Evolutionary conservation across 306 rosid species (phyloP), one percentile per base, ranked within the genome.

Genomic region (Prinsepia uniflora): DNA sequence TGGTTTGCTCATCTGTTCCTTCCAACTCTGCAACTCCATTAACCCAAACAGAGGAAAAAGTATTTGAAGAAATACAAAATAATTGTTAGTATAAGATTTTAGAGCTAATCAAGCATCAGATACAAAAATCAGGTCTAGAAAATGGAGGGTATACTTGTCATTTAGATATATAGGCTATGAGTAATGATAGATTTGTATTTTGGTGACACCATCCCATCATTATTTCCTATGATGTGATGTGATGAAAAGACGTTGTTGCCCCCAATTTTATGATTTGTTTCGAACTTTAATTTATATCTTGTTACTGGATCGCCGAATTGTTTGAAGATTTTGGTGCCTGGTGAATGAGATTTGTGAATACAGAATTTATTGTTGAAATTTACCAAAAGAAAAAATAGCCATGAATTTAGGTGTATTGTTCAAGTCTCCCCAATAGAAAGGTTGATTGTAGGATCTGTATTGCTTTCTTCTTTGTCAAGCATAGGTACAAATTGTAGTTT

Each of bases 111-210:
- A 13, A 11, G 2, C 2, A n/a, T n/a, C 24, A 3, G 30, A 18
- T n/a, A 18, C 58, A 53, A 18, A 53, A 11, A 3, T 1, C 2
- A 18, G 18, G 18, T 53, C 22, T 63, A 10, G n/a, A 40, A 6
- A 30, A 44, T n/a, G 43, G 40, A 82, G 86, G 92, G 79, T 40
- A 64, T 67, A 76, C 54, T 73, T 67, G 96, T 82, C 86, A 80
- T 77, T 85, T 76, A 48, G 61, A 41, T 72, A 20, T 46, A 6
- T 6, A 30, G 68, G 60, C 42, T 71, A 59, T 64, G 63, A 10
- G 45, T 44, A 66, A 48, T 18, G 68, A 65, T 71, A 17, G 71
- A 79, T 65, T 53, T n/a, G n/a, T n/a, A n/a, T n/a, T n/a, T n/a
- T 62, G 46, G 75, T 22, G 55, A 15, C 62, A 12, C 42, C 71